Evolutionary conservation across 441 rosid species (phyloP).

Genomic region (Erodium moschatum): DNA sequence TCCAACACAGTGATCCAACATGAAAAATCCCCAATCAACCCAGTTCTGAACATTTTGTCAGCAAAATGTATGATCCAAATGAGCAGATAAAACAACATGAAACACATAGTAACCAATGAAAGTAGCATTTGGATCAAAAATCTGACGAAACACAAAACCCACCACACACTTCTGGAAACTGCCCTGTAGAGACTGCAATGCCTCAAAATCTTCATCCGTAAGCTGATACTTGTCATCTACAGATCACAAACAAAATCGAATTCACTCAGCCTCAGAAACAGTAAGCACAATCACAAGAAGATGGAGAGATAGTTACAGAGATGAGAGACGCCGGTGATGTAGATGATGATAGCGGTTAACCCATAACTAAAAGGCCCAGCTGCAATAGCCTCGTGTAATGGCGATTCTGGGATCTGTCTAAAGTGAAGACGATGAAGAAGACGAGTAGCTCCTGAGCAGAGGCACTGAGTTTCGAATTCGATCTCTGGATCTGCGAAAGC

Average conservation of each 20-base stretch:
- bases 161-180: constrained; percentile 84
- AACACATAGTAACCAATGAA: not conserved
- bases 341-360: no score
- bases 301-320: constrained; percentile 30
- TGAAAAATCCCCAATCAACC: not conserved
- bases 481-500: no score
- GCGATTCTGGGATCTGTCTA: no score
- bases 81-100: not conserved
- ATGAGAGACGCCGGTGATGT: constrained; percentile 24
- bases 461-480: no score
- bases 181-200: constrained; percentile 56
- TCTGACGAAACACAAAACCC: constrained; percentile 22
- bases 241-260: constrained; percentile 15
- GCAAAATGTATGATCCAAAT: not conserved
- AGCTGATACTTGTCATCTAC: constrained; percentile 43
- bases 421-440: no score
- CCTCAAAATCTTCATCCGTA: constrained; percentile 53
- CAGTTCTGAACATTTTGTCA: not conserved
- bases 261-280: constrained; percentile 3
- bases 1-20: not conserved
- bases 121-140: not conserved
- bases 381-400: no score
- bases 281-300: constrained; percentile 3
- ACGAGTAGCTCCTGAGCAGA: no score
- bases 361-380: no score